Conservation (phyloP, 2,329 filamentous ascomycete species). For the Colletotrichum nymphaeae region DNA sequence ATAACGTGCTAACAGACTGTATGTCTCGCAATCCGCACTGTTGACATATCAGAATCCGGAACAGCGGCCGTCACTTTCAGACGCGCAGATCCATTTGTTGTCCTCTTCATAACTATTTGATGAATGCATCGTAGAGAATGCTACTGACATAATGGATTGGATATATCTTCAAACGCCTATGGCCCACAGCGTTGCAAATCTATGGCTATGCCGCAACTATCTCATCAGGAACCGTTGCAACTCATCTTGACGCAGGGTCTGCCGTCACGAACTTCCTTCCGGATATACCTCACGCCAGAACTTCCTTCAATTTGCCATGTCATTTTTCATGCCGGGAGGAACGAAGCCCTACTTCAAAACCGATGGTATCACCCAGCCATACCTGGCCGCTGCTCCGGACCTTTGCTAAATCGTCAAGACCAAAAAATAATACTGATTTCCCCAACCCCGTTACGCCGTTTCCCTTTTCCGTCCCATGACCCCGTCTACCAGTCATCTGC, state of each 20-base stretch:
- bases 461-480: background rate
- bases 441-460: background rate
- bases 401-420: background rate
- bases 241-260: background rate
- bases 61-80: background rate
- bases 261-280: background rate
- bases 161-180: background rate
- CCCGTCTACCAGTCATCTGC: slow-evolving; percentile 28
- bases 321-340: background rate
- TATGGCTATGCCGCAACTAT: background rate
- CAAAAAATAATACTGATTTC: background rate
- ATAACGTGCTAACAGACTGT: background rate
- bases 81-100: no score
- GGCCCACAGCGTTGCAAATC: background rate
- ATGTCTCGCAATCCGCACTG: background rate
- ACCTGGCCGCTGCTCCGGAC: slow-evolving; percentile 3
- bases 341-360: background rate
- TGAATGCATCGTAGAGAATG: background rate
- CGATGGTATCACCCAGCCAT: slow-evolving; percentile 21
- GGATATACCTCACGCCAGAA: background rate
- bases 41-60: background rate
- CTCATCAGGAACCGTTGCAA: background rate
- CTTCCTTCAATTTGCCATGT: background rate
- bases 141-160: background rate
- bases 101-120: background rate